Evolutionary conservation across 768 basidiomycete species (phyloP), one percentile per base, ranked within the genome.

Genomic region (Mycena amicta): DNA sequence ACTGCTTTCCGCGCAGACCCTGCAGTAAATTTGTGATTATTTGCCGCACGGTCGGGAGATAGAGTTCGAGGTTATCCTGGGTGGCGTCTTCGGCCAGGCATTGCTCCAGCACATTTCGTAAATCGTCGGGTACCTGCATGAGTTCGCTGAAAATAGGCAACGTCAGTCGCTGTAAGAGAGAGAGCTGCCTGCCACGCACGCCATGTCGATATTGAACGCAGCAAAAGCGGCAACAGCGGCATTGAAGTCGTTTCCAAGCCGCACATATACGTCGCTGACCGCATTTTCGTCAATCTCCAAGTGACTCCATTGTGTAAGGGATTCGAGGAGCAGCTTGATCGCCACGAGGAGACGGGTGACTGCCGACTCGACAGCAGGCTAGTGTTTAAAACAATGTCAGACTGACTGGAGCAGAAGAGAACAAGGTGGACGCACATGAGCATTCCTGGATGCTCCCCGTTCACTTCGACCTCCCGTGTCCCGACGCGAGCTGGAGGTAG

Each of bases 231-330:
- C 84, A 37, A 95, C 92, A 11, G 95, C 95, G 16, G 86, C 84
- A 69, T 98, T 98, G 79, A 99, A 98, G 70, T 97, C 95, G 73
- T 98, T 98, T 23, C 97, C 97, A 23, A 99, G 80, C 54, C 87
- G 85, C 53, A 99, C 97, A 73, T 99, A 99, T 53, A 97, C 92
- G 72, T 98, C 93, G 80, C 95, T 97, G 70, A 99, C 94, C 64
- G 91, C 80, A 41, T 73, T 75, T 70, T 96, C 94, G 56, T 85
- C 79, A 66, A 90, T 81, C 66, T 85, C 80, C 59, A 83, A 73
- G 57, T 79, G 79, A 71, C 90, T 92, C 94, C 94, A 97, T 75
- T 83, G 76, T 5, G 91, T 93, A 55, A 97, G 80, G 1, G 90
- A 82, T 70, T 97, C 95, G 33, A 99, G 81, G n/a, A 99, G 85